Evolutionary conservation across 352 stramenopile species (phyloP), one percentile per base, ranked within the genome.

Genomic region (Pythium brachiatum): DNA sequence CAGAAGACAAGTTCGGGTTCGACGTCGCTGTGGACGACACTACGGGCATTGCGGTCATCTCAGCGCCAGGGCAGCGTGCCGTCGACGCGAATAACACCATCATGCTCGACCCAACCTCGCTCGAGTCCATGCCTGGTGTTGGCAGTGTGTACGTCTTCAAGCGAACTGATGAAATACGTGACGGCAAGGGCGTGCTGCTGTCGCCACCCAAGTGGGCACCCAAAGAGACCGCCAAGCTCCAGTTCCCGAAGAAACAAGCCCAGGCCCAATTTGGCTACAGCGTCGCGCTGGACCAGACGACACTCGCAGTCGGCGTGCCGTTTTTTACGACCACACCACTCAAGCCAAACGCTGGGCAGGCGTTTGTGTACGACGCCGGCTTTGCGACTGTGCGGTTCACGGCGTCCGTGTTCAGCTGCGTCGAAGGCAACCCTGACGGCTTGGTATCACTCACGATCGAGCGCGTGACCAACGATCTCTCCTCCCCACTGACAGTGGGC

Each of bases 31-130:
- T 98, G 0, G 86, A 97, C 41, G 79, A 97, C 44, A 62, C 68
- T 13, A 79, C 78, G 15, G 93, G 92, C 3, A 69, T 94, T 12
- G 91, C 89, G 12, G 75, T 97, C 7, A 69, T 98, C 32, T 69
- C 79, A 13, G 90, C 90, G 23, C 79, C 90, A 31, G 81, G 82
- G 2, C 81, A 91, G 51, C 68, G 71, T n/a, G 80, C 76, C 0
- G 76, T 96, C 16, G 83, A 96, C 32, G 81, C 89, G 16, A 96
- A 97, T 66, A 96, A 97, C 58, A 71, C 79, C 26, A 74, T 84
- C 15, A 53, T 92, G 0, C 53, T 73, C 1, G 53, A 83, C 29
- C n/a, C 66, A 11, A 62, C 51, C 0, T 58, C 75, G 15, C 62
- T 72, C 0, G 43, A 62, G 12, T 53, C 65, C 0, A 66, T 88